Evolutionary conservation across 164 flowering plant genomes (phyloP).

Genomic region (Chimonanthus salicifolius): DNA sequence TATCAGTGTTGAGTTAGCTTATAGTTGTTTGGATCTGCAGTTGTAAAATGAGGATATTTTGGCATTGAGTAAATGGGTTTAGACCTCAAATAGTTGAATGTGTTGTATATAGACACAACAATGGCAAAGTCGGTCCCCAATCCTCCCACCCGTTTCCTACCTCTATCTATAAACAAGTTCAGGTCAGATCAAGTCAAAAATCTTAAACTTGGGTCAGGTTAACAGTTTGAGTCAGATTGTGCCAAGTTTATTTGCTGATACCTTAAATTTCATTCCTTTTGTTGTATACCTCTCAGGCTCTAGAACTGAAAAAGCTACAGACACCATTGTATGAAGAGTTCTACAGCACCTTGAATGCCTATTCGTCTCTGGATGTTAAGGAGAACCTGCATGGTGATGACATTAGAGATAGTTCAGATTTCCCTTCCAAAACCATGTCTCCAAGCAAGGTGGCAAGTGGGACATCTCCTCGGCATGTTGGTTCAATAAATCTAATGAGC

Average conservation of each 20-base stretch:
- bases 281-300: slow-evolving; percentile 30
- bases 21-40: no score
- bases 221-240: neutral
- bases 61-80: no score
- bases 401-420: slow-evolving; percentile 24
- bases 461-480: slow-evolving; percentile 31
- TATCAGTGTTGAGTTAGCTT: no score
- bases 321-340: slow-evolving; percentile 62
- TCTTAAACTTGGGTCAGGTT: no score
- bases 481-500: slow-evolving; percentile 26
- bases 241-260: neutral
- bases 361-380: slow-evolving; percentile 24
- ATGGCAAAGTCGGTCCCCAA: no score
- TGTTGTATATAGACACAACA: no score
- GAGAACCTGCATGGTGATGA: slow-evolving; percentile 28
- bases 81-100: no score
- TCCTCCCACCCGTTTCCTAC: no score
- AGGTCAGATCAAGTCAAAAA: no score
- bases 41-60: no score
- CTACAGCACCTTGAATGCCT: slow-evolving; percentile 45
- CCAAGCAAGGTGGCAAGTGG: slow-evolving; percentile 34
- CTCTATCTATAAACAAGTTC: no score
- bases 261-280: neutral
- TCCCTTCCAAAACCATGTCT: slow-evolving; percentile 61
- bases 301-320: slow-evolving; percentile 66